These are phyloP conservation scores for Sclerotinia spermophila DNA, from an alignment of 2,329 filamentous ascomycete species.

Conservation along the genomic window DNA sequence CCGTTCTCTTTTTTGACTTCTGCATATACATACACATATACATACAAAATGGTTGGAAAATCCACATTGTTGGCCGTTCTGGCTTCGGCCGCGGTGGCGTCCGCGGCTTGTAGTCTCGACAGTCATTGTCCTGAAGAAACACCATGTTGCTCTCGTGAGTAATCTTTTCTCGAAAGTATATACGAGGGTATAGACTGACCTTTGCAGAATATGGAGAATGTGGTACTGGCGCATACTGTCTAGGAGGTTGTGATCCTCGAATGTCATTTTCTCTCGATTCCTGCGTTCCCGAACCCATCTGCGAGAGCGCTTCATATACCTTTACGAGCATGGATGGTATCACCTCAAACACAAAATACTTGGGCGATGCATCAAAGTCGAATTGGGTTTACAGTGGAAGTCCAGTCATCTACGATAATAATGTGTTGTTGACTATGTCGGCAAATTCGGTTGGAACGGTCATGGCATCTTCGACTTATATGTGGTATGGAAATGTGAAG, in stretches of 20 bases:
- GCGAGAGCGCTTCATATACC: conserved; percentile 68
- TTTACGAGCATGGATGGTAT: conserved; percentile 71
- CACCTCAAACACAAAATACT: conserved; percentile 71
- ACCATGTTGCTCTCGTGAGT: conserved; percentile 78
- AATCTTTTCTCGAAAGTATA: conserved; percentile 17
- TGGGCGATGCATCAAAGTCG: conserved; percentile 73
- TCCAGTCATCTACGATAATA: conserved; percentile 63
- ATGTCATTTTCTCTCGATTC: conserved; percentile 79
- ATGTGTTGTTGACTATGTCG: conserved; percentile 84
- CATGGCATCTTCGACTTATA: conserved; percentile 76
- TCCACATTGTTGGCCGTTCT: conserved; percentile 29
- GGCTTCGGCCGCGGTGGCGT: conserved; percentile 29
- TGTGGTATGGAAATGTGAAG: conserved; percentile 96
- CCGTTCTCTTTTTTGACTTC: neutral
- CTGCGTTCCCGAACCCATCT: conserved; percentile 81
- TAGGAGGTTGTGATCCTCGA: conserved; percentile 89
- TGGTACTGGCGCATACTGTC: conserved; percentile 89
- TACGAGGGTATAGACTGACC: neutral
- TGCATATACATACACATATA: conserved; percentile 25
- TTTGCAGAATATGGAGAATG: conserved; percentile 82
- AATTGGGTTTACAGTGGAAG: conserved; percentile 90
- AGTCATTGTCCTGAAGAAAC: conserved; percentile 65
- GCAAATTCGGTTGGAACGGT: conserved; percentile 82
- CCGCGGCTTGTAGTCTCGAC: conserved; percentile 44
- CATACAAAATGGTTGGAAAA: conserved; percentile 34